Base-by-base conservation (phyloP, 352 stramenopile species). In the Phytopythium cucurbitacearum region DNA sequence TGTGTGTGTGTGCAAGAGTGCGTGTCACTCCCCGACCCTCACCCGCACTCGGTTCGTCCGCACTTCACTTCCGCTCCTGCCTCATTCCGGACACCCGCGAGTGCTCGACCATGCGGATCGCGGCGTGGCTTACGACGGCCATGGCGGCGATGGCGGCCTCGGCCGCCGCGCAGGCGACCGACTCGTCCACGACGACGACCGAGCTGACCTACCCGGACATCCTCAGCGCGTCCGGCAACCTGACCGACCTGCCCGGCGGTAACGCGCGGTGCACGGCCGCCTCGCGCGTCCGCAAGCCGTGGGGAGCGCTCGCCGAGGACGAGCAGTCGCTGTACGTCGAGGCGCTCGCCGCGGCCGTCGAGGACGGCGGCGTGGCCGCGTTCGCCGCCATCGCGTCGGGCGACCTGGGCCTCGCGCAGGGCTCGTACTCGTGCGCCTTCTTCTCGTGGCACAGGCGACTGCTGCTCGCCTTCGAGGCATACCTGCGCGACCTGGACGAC, bases 381-480 rank as follows among this genome's bases (percentile, higher is more conserved):
- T 80, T 89, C 51, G 60, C 78, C 0, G 66, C 60, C 13, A 73
- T 89, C 47, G 62, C 76, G 13, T 52, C 69, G 37, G 78, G 87
- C 45, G 59, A 73, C 32, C 44, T 82, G 39, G 54, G 71, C 46
- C 56, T 77, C 44, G 72, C 69, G 1, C 75, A 89, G 56, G 78
- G 62, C 12, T 56, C 80, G 37, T 71, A 71, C 57, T 82, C 76
- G 41, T 87, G 72, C 53, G 76, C 53, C 10, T 87, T 87, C 61
- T 76, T 84, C 44, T 70, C 57, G 40, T 91, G 79, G 81, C 76
- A 89, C 63, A 74, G 79, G 7, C 69, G 73, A 10, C 58, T 87
- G 28, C 59, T 91, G 28, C 57, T 89, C 8, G 81, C 67, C 8
- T 87, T 78, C 56, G 81, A 91, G 52, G 74, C 64, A 10, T 85